A percentile compares a stretch with the other conserved stretches of the same genome.
phyloP scores from a whole-genome alignment of 2,329 filamentous ascomycete species.

The Venturia nashicola region DNA sequence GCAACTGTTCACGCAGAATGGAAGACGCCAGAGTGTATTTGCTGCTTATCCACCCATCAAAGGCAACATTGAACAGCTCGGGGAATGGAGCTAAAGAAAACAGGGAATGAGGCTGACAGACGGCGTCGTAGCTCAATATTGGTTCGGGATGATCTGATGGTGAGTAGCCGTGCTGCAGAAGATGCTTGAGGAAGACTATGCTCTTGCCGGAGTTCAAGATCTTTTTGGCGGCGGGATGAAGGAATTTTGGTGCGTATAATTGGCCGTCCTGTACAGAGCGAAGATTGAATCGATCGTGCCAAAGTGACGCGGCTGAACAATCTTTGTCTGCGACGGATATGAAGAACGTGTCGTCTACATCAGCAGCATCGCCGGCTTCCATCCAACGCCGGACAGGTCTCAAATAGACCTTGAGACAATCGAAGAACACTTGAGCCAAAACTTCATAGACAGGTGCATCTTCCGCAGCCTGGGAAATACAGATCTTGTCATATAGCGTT shows the following conservation, averaged over 20 bases:
- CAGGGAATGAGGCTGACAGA: conserved; percentile 35
- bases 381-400: conserved; percentile 76
- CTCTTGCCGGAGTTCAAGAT: conserved; percentile 87
- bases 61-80: conserved; percentile 58
- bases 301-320: conserved; percentile 53
- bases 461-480: conserved; percentile 56
- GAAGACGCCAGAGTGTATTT: conserved; percentile 60
- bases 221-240: conserved; percentile 54
- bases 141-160: conserved; percentile 15
- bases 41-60: conserved; percentile 64
- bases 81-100: conserved; percentile 53
- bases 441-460: conserved; percentile 49
- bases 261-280: conserved; percentile 46
- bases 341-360: conserved; percentile 62
- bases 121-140: conserved; percentile 42
- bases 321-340: conserved; percentile 47
- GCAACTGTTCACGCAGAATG: conserved; percentile 53
- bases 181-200: conserved; percentile 65
- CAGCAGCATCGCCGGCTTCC: conserved; percentile 58
- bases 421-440: conserved; percentile 59
- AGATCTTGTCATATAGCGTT: conserved; percentile 59
- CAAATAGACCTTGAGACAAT: conserved; percentile 72
- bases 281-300: conserved; percentile 63
- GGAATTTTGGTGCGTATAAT: conserved; percentile 61
- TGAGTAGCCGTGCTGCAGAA: conserved; percentile 14